phyloP scores from a whole-genome alignment of 805 yeast genomes.

The Metschnikowia orientalis region DNA sequence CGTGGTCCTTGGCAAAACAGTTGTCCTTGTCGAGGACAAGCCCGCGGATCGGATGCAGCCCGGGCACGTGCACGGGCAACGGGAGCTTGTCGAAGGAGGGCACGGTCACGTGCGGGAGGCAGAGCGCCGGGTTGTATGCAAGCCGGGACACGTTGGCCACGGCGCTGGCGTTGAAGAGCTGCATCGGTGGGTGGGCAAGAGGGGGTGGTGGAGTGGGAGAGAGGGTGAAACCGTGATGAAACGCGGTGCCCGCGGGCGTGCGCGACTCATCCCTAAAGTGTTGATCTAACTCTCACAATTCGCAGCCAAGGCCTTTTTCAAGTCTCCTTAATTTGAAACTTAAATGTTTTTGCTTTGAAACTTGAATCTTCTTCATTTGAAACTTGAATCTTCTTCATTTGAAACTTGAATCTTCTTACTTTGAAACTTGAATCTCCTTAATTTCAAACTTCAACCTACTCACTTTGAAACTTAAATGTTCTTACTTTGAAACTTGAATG shows the following conservation, averaged over 20 bases:
- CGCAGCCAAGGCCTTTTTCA: too few species aligned
- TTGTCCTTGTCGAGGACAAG: constrained; percentile 92
- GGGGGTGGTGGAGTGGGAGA: not conserved
- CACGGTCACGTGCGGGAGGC: constrained; percentile 59
- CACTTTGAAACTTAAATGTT: too few species aligned
- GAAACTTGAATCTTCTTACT: too few species aligned
- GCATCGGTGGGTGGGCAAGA: constrained; percentile 11
- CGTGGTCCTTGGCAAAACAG: constrained; percentile 84
- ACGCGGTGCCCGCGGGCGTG: not conserved
- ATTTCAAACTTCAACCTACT: too few species aligned
- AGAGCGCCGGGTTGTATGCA: constrained; percentile 57
- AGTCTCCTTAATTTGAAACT: too few species aligned
- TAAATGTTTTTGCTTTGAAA: too few species aligned
- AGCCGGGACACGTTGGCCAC: constrained; percentile 63
- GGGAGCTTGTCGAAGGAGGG: constrained; percentile 57
- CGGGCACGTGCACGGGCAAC: constrained; percentile 45
- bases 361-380: too few species aligned
- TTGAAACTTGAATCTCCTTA: too few species aligned
- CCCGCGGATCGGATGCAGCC: constrained; percentile 50
- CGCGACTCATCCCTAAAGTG: not conserved
- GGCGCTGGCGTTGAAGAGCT: constrained; percentile 65
- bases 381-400: too few species aligned
- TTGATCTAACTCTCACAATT: too few species aligned
- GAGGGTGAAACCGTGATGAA: not conserved
- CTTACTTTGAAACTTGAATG: too few species aligned